Evolutionary conservation across 768 basidiomycete genomes (phyloP).

Genomic region (Boletus insuetus): DNA sequence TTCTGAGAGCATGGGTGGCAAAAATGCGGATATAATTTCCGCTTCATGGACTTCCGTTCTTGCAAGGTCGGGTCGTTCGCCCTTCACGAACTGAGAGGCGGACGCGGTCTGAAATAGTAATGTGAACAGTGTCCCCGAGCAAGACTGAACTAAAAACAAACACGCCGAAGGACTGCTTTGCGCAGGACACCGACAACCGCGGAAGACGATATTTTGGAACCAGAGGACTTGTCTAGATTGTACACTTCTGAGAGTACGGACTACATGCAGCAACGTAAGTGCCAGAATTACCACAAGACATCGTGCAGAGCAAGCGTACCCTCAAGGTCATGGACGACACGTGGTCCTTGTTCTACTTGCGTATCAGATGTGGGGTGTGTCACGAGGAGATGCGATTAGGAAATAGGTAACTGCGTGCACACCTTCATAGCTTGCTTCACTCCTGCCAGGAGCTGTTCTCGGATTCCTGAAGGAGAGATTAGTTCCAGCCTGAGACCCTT

Average conservation of each 20-base stretch:
- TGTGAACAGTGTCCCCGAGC: conserved; percentile 3
- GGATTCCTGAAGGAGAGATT: conserved; percentile 42
- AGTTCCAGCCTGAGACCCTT: background rate
- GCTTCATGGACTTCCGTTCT: conserved; percentile 59
- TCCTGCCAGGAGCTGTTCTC: conserved; percentile 47
- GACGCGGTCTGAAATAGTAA: conserved; percentile 50
- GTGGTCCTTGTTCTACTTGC: conserved; percentile 52
- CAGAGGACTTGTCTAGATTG: conserved; percentile 56
- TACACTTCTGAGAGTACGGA: conserved; percentile 70
- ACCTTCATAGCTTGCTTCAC: conserved; percentile 74
- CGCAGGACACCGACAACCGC: conserved; percentile 52
- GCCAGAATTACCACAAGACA: background rate
- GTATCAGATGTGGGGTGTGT: background rate
- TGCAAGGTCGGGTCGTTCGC: conserved; percentile 63
- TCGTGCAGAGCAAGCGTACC: conserved; percentile 35
- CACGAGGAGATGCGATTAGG: background rate
- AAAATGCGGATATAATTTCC: conserved; percentile 48
- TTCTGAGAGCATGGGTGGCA: conserved; percentile 60
- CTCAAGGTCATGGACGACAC: conserved; percentile 54
- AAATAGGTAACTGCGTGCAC: conserved; percentile 1
- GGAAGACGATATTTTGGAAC: conserved; percentile 44
- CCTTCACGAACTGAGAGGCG: conserved; percentile 51
- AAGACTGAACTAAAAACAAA: conserved; percentile 35
- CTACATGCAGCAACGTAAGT: conserved; percentile 32
- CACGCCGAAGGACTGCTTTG: conserved; percentile 57